Base-by-base conservation (phyloP, 371 early-diverging fungal species). In the Mortierella sp. region DNA sequence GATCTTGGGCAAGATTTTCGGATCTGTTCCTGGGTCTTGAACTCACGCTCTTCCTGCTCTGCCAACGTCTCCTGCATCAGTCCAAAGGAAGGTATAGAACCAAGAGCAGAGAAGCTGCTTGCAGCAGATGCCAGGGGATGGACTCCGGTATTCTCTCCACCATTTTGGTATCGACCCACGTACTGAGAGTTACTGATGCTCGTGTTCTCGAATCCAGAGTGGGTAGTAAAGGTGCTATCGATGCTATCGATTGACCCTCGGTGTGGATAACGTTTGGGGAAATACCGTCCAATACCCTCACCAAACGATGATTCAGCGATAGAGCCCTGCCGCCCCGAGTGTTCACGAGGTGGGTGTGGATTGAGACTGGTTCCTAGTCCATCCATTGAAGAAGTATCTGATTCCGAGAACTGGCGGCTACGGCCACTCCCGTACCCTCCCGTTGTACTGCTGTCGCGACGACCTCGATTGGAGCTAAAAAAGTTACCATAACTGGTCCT, bases 201-300 rank as follows among this genome's bases (percentile, higher is more conserved):
- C 37, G 37, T 9, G 37, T 37, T 37, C 9, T 9, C 37, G 37
- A 37, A 37, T 37, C 37, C 30, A 58, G 29, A 25, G 45, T 30
- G 26, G 23, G 56, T 26, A 11, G 25, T 55, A 58, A 16, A 30
- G 0, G 50, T 25, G 26, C 63, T 70, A 19, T 75, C 75, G 2
- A 70, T 18, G 14, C 75, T 75, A 29, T 75, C 75, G n/a, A 48
- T 55, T 3, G 66, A 66, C 0, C 66, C 58, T 21, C 60, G 66
- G 11, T 57, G 62, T 16, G 64, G 51, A 21, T 62, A 66, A 9
- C 70, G 58, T 28, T 66, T 75, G 16, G 70, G 75, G 29, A 70
- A 75, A 26, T 66, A 75, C 14, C 75, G 65, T 11, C 75, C 75
- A 19, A 75, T 70, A 14, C 75, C 70, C 7, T 75, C 75, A 4